These are phyloP conservation scores for Porphyrellus cyaneotinctus DNA, from an alignment of 768 basidiomycete species.

Conservation along the genomic window DNA sequence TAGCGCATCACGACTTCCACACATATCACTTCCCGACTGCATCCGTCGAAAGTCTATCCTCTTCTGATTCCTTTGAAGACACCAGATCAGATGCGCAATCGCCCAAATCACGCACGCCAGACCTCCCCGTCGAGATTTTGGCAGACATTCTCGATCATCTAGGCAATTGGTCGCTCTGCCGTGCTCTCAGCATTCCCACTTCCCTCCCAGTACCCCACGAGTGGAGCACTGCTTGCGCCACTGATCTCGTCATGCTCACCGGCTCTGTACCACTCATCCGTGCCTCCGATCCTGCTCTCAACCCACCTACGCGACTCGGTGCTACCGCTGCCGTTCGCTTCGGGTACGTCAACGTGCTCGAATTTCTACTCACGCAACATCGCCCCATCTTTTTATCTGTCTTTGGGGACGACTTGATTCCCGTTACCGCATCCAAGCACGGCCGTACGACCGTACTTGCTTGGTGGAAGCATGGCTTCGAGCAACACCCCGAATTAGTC, in stretches of 20 bases:
- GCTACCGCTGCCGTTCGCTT: slow-evolving; percentile 66
- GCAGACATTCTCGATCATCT: slow-evolving; percentile 74
- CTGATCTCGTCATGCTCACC: slow-evolving; percentile 70
- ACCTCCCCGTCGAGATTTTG: slow-evolving; percentile 73
- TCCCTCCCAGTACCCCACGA: slow-evolving; percentile 59
- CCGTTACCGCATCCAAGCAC: slow-evolving; percentile 71
- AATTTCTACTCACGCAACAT: slow-evolving; percentile 65
- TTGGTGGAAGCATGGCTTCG: slow-evolving; percentile 74
- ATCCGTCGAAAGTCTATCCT: slow-evolving; percentile 29
- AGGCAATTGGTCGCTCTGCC: slow-evolving; percentile 81
- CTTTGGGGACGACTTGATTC: slow-evolving; percentile 67
- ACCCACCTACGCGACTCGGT: slow-evolving; percentile 67
- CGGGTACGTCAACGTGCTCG: slow-evolving; percentile 70
- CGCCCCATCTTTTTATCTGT: slow-evolving; percentile 59
- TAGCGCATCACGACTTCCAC: slow-evolving; percentile 72
- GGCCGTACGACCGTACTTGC: slow-evolving; percentile 68
- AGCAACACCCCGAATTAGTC: slow-evolving; percentile 57
- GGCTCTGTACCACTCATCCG: slow-evolving; percentile 58
- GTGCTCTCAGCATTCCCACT: slow-evolving; percentile 72
- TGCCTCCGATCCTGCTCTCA: slow-evolving; percentile 49
- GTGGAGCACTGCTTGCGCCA: slow-evolving; percentile 67
- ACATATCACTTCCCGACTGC: slow-evolving; percentile 55
- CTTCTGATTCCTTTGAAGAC: slow-evolving; percentile 18
- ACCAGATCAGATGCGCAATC: slow-evolving; percentile 23
- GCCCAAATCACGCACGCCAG: slow-evolving; percentile 41